Percentiles rank a stretch among this genome's conserved stretches.
Conservation (phyloP, 805 yeast genomes). For the Saturnispora zaruensis region DNA sequence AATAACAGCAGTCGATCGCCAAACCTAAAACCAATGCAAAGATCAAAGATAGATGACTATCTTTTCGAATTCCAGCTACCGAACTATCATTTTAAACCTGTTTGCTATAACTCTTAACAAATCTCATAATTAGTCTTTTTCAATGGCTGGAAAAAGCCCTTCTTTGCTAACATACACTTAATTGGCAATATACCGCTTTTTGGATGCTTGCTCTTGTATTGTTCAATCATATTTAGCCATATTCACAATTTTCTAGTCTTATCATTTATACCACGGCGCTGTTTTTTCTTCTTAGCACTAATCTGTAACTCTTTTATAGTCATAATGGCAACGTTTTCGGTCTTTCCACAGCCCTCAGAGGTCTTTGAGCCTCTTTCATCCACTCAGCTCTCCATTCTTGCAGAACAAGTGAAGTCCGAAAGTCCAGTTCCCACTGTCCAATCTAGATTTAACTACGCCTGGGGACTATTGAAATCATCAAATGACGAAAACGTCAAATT, state of each 20-base stretch:
- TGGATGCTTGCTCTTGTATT: not conserved
- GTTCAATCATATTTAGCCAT: not conserved
- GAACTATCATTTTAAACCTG: not conserved
- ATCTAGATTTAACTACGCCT: conserved; percentile 86
- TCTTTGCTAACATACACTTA: not conserved
- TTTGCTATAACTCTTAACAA: not conserved
- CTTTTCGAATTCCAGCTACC: not conserved
- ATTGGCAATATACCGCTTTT: not conserved
- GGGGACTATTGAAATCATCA: conserved; percentile 83
- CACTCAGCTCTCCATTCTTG: conserved; percentile 68
- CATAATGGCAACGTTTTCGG: conserved; percentile 7
- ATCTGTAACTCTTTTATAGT: not conserved
- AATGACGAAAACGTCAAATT: conserved; percentile 57
- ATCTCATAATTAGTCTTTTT: not conserved
- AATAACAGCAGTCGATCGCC: not conserved
- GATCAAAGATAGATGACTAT: not conserved
- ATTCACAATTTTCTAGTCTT: not conserved
- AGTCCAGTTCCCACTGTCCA: conserved; percentile 74
- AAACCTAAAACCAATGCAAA: not conserved
- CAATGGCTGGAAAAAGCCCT: not conserved
- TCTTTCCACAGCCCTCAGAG: conserved; percentile 24
- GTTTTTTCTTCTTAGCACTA: not conserved
- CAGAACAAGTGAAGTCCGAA: conserved; percentile 71
- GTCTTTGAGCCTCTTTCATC: conserved; percentile 47
- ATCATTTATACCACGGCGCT: not conserved